A percentile compares a stretch with the other conserved stretches of the same genome.
These are phyloP conservation scores for Zizania palustris DNA, from an alignment of 202 grass and related monocot species.

Conservation along the genomic window DNA sequence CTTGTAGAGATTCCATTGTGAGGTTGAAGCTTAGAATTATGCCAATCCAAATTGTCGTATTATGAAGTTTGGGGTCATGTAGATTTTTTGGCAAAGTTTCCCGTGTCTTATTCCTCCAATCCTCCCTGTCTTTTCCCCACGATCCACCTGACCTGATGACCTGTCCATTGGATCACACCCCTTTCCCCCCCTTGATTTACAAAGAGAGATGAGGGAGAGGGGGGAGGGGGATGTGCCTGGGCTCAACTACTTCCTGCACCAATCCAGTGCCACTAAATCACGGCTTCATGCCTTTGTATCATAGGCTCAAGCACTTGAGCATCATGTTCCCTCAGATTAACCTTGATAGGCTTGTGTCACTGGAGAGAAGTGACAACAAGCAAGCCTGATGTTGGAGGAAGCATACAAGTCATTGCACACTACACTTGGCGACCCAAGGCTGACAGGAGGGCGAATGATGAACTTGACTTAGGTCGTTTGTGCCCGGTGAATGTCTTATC, in stretches of 20 bases:
- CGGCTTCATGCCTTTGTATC: background rate
- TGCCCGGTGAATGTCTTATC: too few species aligned
- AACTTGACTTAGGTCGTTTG: too few species aligned
- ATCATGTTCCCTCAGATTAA: background rate
- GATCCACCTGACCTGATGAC: background rate
- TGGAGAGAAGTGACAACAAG: too few species aligned
- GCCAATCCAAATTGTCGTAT: too few species aligned
- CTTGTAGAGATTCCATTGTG: background rate
- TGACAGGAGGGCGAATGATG: too few species aligned
- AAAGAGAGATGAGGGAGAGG: background rate
- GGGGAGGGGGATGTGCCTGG: background rate
- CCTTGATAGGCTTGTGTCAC: too few species aligned
- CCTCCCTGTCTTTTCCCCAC: too few species aligned
- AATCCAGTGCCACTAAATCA: background rate
- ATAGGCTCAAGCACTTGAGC: background rate
- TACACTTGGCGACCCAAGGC: too few species aligned
- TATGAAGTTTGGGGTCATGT: too few species aligned
- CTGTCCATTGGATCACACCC: background rate
- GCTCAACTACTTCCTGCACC: background rate
- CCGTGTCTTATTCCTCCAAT: background rate
- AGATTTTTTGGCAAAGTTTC: background rate
- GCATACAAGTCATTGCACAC: too few species aligned
- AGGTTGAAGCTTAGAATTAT: too few species aligned
- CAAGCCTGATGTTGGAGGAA: too few species aligned
- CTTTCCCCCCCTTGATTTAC: background rate